Conservation (phyloP, 805 yeast genomes). For the Kuraishia molischiana region DNA sequence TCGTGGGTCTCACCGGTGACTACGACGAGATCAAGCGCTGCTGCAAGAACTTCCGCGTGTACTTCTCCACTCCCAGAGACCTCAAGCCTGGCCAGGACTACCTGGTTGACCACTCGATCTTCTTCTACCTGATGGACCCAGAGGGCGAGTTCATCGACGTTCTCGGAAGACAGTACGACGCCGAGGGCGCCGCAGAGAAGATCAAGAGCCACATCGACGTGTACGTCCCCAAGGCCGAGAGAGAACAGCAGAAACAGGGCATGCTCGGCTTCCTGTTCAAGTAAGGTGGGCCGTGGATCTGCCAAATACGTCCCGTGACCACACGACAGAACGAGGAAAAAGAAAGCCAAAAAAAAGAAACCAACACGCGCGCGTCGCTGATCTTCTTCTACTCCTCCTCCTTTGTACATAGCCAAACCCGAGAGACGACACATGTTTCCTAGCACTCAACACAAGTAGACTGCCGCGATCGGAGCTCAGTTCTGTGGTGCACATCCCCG, state of each 20-base stretch:
- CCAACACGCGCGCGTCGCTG: too few relatives aligned
- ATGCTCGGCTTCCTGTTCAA: slow-evolving; percentile 52
- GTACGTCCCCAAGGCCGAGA: slow-evolving; percentile 62
- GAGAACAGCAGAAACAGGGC: slow-evolving; percentile 52
- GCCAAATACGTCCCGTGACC: too few relatives aligned
- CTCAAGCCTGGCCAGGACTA: slow-evolving; percentile 95
- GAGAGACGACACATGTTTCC: too few relatives aligned
- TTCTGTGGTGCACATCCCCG: too few relatives aligned
- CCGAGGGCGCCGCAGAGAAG: slow-evolving; percentile 65
- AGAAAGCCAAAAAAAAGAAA: too few relatives aligned
- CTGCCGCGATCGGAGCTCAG: too few relatives aligned
- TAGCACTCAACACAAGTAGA: too few relatives aligned
- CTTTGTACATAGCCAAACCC: too few relatives aligned
- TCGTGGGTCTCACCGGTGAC: slow-evolving; percentile 86
- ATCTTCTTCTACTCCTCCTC: too few relatives aligned
- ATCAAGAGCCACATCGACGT: slow-evolving; percentile 68
- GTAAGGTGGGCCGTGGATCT: too few relatives aligned
- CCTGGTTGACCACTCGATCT: slow-evolving; percentile 93
- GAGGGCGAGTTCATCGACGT: slow-evolving; percentile 95
- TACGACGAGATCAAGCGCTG: slow-evolving; percentile 76
- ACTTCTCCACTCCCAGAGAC: slow-evolving; percentile 93
- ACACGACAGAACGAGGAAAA: too few relatives aligned
- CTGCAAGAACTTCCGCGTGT: slow-evolving; percentile 88
- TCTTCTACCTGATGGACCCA: slow-evolving; percentile 97
- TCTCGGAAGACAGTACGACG: slow-evolving; percentile 83